These are phyloP conservation scores for Pestalotiopsis sp. DNA, from an alignment of 2,329 filamentous ascomycete species.

Conservation along the genomic window DNA sequence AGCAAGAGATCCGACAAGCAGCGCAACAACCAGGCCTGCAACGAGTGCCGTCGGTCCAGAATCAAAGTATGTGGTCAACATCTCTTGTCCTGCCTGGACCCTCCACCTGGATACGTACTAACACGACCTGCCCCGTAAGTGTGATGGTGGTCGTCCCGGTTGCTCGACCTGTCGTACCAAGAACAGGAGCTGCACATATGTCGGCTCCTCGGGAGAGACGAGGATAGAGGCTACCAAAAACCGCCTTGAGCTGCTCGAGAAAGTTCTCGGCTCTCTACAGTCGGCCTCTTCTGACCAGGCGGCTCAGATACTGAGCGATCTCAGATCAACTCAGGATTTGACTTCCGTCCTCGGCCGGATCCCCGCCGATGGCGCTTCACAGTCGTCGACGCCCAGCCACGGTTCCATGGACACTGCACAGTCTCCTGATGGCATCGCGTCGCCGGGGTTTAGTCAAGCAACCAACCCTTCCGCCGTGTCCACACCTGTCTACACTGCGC, in stretches of 20 bases:
- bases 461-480: background rate
- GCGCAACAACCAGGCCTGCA: slow-evolving; percentile 13
- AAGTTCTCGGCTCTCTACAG: slow-evolving; percentile 28
- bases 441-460: background rate
- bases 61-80: slow-evolving; percentile 5
- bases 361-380: background rate
- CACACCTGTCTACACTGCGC: background rate
- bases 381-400: background rate
- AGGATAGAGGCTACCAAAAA: slow-evolving; percentile 32
- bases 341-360: background rate
- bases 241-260: slow-evolving; percentile 31
- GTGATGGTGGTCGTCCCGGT: slow-evolving; percentile 33
- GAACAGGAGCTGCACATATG: slow-evolving; percentile 31
- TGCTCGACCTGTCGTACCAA: slow-evolving; percentile 32
- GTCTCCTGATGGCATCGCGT: background rate
- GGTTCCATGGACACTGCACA: background rate
- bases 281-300: slow-evolving; percentile 25
- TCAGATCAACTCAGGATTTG: slow-evolving; percentile 24
- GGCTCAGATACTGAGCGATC: slow-evolving; percentile 24
- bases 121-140: slow-evolving; percentile 22
- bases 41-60: slow-evolving; percentile 13
- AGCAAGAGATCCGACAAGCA: background rate
- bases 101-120: background rate
- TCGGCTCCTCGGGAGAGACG: slow-evolving; percentile 33
- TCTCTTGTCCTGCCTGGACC: background rate